phyloP scores from a whole-genome alignment of 305 asterid species.

The Rubia peregrina region DNA sequence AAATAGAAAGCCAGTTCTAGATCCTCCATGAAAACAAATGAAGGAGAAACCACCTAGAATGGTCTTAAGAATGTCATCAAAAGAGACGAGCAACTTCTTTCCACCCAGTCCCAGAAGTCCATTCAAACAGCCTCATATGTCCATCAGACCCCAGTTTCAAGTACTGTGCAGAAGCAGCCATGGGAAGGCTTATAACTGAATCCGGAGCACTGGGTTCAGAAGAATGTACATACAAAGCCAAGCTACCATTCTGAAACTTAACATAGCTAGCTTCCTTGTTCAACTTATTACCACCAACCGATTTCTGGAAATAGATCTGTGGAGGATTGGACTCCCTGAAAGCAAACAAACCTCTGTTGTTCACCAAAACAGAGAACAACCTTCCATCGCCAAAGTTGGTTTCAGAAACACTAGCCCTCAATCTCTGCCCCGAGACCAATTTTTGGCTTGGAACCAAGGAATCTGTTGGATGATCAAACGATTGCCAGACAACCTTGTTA shows the following conservation, averaged over 20 bases:
- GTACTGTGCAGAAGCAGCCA: constrained; percentile 29
- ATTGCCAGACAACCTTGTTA: constrained; percentile 22
- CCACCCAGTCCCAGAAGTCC: constrained; percentile 22
- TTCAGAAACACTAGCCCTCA: constrained; percentile 31
- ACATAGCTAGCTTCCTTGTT: constrained; percentile 11
- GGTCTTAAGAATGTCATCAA: neutral
- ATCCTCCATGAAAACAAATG: neutral
- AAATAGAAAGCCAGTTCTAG: neutral
- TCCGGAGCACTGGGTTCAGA: neutral
- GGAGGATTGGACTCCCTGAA: constrained; percentile 24
- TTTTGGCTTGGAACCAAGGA: constrained; percentile 34
- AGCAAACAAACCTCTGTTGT: constrained; percentile 27
- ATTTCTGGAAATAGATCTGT: constrained; percentile 20
- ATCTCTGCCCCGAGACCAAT: constrained; percentile 24
- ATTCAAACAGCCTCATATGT: constrained; percentile 34
- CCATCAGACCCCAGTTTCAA: constrained; percentile 35
- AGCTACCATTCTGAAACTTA: constrained; percentile 32
- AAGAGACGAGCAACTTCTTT: constrained; percentile 22
- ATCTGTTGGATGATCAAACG: constrained; percentile 23
- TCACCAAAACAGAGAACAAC: constrained; percentile 22
- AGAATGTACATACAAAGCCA: constrained; percentile 16
- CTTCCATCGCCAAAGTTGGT: constrained; percentile 26
- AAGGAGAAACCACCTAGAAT: neutral
- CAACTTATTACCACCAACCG: neutral
- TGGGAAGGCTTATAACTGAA: constrained; percentile 8